Evolutionary conservation across 108 stramenopile species (phyloP), one percentile per base, ranked within the genome.

Genomic region (Bacterosira constricta): DNA sequence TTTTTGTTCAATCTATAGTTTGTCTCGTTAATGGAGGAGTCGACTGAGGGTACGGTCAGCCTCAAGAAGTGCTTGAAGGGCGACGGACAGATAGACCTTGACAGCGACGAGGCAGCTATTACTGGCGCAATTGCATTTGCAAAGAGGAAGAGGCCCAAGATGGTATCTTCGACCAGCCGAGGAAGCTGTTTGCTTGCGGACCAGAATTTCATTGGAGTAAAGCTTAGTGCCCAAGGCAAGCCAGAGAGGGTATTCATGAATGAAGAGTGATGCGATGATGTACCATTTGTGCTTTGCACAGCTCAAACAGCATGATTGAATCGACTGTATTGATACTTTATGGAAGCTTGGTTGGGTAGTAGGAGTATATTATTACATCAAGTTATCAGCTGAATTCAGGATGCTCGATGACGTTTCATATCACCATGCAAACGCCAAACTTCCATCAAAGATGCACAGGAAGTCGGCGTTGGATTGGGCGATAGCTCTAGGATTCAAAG

Each of bases 71-170:
- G 85, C 54, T 55, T 87, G 30, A 69, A 36, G 6, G 89, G 90
- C 4, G 90, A 91, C 23, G 92, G 92, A 6, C 88, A 72, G n/a
- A 85, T 94, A 29, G 81, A 83, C 9, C 71, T 90, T 27, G 92
- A 93, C 18, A 83, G 82, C 4, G 92, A 94, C 41, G 90, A 94
- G 53, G 61, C 32, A 2, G 84, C 68, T 20, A 69, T 83, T 31
- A 81, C 80, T 41, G 78, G 75, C 13, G 82, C 87, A 6, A 52
- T 74, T 8, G 73, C 74, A 4, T 90, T 52, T 44, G 79, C 71
- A 12, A 83, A 85, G 50, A 53, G 52, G 17, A 72, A 68, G 27
- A 73, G 50, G 45, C 38, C 50, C 6, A 59, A 47, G 13, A 17
- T 53, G n/a, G n/a, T n/a, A n/a, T n/a, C n/a, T n/a, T n/a, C n/a